Conservation (phyloP, 345 rosid genomes). For the Eucalyptus sp. region DNA sequence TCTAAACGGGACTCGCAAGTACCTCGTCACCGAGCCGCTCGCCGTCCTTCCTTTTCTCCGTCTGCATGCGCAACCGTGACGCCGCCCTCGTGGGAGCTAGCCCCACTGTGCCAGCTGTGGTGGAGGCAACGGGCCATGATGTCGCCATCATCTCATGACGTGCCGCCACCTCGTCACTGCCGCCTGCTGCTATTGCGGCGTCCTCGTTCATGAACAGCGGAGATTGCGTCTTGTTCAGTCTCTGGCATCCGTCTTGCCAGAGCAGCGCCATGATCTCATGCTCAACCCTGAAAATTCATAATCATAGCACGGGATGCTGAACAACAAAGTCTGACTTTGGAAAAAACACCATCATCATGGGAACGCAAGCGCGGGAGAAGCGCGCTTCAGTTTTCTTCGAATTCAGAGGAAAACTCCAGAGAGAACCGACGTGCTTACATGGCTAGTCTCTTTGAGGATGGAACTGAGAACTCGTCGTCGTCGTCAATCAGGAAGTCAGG, state of each 20-base stretch:
- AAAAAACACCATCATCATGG: neutral
- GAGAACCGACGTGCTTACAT: neutral
- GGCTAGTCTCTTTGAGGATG: neutral
- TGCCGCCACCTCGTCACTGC: neutral
- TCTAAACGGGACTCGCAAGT: neutral
- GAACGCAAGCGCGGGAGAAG: neutral
- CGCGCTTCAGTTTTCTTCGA: neutral
- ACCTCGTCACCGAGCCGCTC: conserved; percentile 1
- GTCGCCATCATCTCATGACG: neutral
- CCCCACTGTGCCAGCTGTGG: neutral
- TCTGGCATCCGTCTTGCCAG: conserved; percentile 72
- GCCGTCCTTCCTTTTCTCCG: conserved; percentile 30
- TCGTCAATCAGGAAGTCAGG: neutral
- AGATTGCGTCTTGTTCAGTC: conserved; percentile 17
- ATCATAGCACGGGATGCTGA: neutral
- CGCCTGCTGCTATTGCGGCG: neutral
- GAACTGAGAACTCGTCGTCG: neutral
- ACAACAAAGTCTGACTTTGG: neutral
- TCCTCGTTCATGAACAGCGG: neutral
- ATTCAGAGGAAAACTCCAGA: neutral
- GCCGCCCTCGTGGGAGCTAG: neutral
- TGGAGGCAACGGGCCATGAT: neutral
- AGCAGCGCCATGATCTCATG: conserved; percentile 68
- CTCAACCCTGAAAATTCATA: conserved; percentile 21
- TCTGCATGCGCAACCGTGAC: neutral